Evolutionary conservation across 2,329 filamentous ascomycete species (phyloP).

Genomic region (Epichloe aotearoae): DNA sequence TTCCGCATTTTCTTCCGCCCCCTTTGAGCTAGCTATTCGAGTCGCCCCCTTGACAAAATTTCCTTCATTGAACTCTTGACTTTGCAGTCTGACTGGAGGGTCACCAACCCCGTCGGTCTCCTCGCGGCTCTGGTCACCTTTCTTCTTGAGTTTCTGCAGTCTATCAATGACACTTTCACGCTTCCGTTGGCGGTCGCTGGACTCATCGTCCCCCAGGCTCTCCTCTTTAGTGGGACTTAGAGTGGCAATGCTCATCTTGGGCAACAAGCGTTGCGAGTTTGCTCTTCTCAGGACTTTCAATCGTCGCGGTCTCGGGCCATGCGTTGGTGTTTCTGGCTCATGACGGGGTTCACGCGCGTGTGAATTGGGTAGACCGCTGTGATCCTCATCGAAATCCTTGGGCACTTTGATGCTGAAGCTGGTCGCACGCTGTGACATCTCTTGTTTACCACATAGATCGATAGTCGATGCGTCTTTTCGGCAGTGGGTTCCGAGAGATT

Average conservation of each 20-base stretch:
- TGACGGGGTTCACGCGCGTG: slow-evolving; percentile 19
- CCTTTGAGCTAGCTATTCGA: background rate
- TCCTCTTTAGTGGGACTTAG: slow-evolving; percentile 22
- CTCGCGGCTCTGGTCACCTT: background rate
- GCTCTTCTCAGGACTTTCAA: slow-evolving; percentile 11
- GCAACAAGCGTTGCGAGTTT: slow-evolving; percentile 11
- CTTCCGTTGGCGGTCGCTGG: background rate
- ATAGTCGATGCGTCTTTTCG: slow-evolving; percentile 11
- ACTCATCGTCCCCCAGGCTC: slow-evolving; percentile 10
- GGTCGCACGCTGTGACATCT: background rate
- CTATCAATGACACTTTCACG: background rate
- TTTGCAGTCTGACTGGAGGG: background rate
- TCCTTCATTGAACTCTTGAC: background rate
- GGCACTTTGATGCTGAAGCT: background rate
- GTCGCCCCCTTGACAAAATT: background rate
- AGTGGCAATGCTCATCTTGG: slow-evolving; percentile 12
- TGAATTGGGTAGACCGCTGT: background rate
- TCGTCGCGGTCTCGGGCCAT: slow-evolving; percentile 11
- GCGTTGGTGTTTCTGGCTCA: slow-evolving; percentile 23
- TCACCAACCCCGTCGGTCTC: background rate
- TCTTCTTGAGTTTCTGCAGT: slow-evolving; percentile 3
- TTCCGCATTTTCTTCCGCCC: background rate
- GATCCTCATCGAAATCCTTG: background rate
- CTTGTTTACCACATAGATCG: slow-evolving; percentile 4
- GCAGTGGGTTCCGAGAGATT: slow-evolving; percentile 24